These are phyloP conservation scores for Lumnitzera littorea DNA, from an alignment of 345 rosid species.

Conservation along the genomic window DNA sequence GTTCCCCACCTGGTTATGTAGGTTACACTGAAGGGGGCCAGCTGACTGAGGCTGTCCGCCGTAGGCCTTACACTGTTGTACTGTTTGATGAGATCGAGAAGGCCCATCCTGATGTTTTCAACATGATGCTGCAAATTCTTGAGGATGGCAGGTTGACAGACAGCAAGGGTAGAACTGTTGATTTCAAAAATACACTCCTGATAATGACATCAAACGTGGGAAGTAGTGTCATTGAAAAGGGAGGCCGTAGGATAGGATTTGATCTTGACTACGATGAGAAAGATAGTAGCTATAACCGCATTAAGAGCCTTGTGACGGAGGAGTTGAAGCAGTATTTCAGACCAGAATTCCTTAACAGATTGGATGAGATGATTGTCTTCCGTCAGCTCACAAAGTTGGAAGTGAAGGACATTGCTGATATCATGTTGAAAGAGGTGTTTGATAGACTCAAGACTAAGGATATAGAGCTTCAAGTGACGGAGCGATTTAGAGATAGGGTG, in stretches of 20 bases:
- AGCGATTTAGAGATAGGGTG: conserved; percentile 34
- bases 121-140: conserved; percentile 51
- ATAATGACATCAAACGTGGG: conserved; percentile 64
- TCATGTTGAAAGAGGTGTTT: conserved; percentile 38
- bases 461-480: conserved; percentile 41
- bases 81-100: conserved; percentile 67
- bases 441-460: conserved; percentile 40
- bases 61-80: conserved; percentile 40
- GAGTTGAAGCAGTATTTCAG: conserved; percentile 47
- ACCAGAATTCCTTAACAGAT: conserved; percentile 57
- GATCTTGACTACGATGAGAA: conserved; percentile 22
- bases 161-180: conserved; percentile 48
- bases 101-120: conserved; percentile 57
- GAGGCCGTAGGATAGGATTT: conserved; percentile 14
- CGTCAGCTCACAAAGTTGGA: conserved; percentile 36
- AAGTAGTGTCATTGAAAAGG: conserved; percentile 27
- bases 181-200: conserved; percentile 54
- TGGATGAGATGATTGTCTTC: conserved; percentile 61
- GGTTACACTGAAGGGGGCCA: conserved; percentile 61
- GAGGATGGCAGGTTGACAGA: conserved; percentile 61
- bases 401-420: conserved; percentile 43
- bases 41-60: conserved; percentile 52
- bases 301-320: conserved; percentile 29
- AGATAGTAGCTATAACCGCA: conserved; percentile 23
- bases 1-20: conserved; percentile 59